Percentiles rank a stretch among this genome's conserved stretches.
Conservation (phyloP, 495 filamentous ascomycete species). For the Aspergillus nanangensis region DNA sequence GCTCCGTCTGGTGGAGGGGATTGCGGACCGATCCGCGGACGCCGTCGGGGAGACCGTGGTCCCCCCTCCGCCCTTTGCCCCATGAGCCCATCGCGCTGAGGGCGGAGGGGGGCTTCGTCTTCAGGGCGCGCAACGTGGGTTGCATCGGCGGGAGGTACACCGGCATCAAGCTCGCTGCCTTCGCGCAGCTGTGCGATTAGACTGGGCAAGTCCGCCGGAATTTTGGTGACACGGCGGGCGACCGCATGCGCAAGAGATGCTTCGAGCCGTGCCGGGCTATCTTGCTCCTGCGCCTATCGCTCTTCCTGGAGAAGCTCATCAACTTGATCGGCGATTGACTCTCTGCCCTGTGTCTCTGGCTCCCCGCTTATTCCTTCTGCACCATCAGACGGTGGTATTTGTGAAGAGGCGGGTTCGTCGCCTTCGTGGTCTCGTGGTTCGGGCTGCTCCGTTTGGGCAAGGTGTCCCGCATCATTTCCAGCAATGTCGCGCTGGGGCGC, state of each 20-base stretch:
- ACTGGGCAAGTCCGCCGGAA: neutral
- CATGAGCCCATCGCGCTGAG: neutral
- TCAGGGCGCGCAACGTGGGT: neutral
- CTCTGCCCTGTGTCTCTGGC: neutral
- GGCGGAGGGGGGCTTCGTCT: neutral
- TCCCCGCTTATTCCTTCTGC: constrained; percentile 1
- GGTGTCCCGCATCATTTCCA: neutral
- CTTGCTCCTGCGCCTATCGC: neutral
- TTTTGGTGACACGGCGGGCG: neutral
- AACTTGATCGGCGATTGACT: neutral
- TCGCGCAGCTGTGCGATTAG: constrained; percentile 1
- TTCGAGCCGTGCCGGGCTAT: neutral
- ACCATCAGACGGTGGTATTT: neutral
- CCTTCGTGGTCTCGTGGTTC: neutral
- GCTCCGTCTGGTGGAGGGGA: neutral
- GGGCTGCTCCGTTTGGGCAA: neutral
- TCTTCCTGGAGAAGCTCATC: neutral
- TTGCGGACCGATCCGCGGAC: neutral
- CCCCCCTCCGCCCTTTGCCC: neutral
- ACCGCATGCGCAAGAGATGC: neutral
- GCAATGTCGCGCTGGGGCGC: neutral
- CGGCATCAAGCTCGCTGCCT: neutral
- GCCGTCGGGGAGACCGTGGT: neutral
- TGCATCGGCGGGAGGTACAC: neutral
- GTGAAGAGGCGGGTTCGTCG: neutral